Evolutionary conservation across 768 basidiomycete species (phyloP), one percentile per base, ranked within the genome.

Genomic region (Lactarius sp.): DNA sequence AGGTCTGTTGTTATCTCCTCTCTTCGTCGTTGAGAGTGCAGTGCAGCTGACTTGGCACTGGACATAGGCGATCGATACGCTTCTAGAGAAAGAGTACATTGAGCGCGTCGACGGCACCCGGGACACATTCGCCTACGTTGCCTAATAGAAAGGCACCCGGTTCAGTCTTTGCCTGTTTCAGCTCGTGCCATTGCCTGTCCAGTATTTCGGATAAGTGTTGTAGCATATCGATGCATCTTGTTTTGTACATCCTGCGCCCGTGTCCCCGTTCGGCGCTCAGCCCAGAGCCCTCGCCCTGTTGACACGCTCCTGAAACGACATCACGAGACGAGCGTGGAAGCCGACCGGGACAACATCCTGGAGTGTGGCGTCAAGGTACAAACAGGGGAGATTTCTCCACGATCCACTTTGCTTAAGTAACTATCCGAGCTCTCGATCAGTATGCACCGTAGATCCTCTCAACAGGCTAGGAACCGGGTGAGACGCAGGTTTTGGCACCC

Each of bases 81-180:
- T 98, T 20, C 79, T 98, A 53, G 96, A 98, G 78, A 96, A 96
- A 77, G 96, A 99, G 74, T 99, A 98, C 74, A 90, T 99, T 69
- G 95, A 98, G 72, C 87, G 96, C 36, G 88, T 93, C 14, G 92
- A 94, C 22, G 91, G 88, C 12, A 86, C 88, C n/a, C 87, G 89
- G 71, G 94, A 96, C 75, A 90, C 90, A 41, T 93, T 92, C 73
- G 84, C 85, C 53, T 90, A 90, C 72, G 82, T 88, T 68, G 87
- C 87, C 63, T 88, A 76, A 62, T 88, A 75, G 79, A 56, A 54
- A 33, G 53, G 34, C 27, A 49, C 37, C 18, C 46, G 27, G 37
- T 52, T 27, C 44, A 16, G n/a, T 54, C 44, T 20, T 46, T 41
- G 27, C 36, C 10, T 31, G 20, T 22, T 34, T 47, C 52, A 34